These are phyloP conservation scores for Wickerhamomyces sp. DNA, from an alignment of 1,139 yeast genomes.

Conservation along the genomic window DNA sequence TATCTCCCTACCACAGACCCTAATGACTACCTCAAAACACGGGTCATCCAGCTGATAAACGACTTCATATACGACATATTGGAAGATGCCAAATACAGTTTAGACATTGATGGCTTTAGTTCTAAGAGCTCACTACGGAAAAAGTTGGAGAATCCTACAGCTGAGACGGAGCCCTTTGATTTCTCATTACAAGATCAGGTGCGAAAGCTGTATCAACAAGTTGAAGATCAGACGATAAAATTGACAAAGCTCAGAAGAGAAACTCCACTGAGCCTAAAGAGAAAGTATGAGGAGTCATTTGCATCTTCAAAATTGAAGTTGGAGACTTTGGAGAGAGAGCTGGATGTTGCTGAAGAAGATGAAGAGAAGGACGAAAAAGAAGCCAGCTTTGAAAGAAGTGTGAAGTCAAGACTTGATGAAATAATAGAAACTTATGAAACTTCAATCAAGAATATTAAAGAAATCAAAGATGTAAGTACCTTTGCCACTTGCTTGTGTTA, in stretches of 20 bases:
- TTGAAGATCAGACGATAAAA: constrained; percentile 53
- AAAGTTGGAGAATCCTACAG: constrained; percentile 15
- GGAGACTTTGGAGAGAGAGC: constrained; percentile 17
- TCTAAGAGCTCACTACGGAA: constrained; percentile 3
- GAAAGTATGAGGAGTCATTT: constrained; percentile 24
- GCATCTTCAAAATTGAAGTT: constrained; percentile 2
- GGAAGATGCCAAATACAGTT: constrained; percentile 12
- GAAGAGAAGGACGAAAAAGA: constrained; percentile 13
- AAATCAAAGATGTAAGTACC: constrained; percentile 20
- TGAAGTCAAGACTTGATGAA: constrained; percentile 8
- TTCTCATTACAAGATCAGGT: constrained; percentile 48
- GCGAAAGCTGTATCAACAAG: constrained; percentile 44
- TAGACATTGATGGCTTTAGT: constrained; percentile 19
- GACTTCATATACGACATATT: constrained; percentile 21
- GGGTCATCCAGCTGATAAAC: constrained; percentile 16
- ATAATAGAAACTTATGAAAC: constrained; percentile 15
- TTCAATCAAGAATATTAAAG: constrained; percentile 16
- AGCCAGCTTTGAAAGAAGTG: constrained; percentile 9
- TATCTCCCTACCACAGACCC: constrained; percentile 39
- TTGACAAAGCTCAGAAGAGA: constrained; percentile 47
- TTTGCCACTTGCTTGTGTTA: constrained; percentile 8
- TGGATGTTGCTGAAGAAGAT: constrained; percentile 11
- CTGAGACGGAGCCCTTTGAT: constrained; percentile 58
- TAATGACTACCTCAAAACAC: constrained; percentile 15
- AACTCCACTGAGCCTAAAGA: constrained; percentile 38